Evolutionary conservation across 1,284 basidiomycete genomes (phyloP).

Genomic region (Ceratobasidium sp.): DNA sequence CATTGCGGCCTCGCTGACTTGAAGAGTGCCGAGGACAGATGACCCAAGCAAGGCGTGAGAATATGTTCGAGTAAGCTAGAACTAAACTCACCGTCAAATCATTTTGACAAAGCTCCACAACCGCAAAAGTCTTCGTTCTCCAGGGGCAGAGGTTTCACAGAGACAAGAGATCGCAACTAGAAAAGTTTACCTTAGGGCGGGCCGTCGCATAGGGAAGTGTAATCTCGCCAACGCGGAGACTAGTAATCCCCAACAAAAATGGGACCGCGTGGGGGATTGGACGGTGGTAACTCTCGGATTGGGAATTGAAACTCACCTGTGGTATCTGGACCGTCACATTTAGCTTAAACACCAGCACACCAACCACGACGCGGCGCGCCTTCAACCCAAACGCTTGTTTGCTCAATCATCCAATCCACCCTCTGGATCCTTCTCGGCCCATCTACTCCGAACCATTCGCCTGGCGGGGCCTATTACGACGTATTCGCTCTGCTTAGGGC

Average conservation of each 20-base stretch:
- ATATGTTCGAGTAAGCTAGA: too few relatives aligned
- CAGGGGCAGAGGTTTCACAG: constrained; percentile 78
- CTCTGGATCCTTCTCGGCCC: constrained; percentile 58
- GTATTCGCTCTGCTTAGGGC: constrained; percentile 69
- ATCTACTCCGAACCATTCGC: constrained; percentile 77
- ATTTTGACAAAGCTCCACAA: constrained; percentile 82
- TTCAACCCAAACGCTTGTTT: constrained; percentile 68
- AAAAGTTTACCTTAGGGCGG: constrained; percentile 90
- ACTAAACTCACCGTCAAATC: too few relatives aligned
- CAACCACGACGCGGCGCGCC: constrained; percentile 80
- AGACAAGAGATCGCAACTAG: constrained; percentile 95
- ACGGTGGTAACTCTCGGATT: constrained; percentile 69
- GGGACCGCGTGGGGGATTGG: constrained; percentile 61
- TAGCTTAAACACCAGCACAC: constrained; percentile 88
- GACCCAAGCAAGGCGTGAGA: too few relatives aligned
- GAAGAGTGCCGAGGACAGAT: too few relatives aligned
- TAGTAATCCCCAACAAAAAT: constrained; percentile 89
- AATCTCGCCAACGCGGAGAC: constrained; percentile 81
- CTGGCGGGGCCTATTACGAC: constrained; percentile 90
- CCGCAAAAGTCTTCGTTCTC: constrained; percentile 72
- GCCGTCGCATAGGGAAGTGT: constrained; percentile 74
- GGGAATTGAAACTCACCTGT: constrained; percentile 62
- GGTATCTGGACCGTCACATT: constrained; percentile 64
- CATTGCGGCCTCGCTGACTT: too few relatives aligned
- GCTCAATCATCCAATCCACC: too few relatives aligned